phyloP scores from a whole-genome alignment of 148 eudicot genomes.

The Silene uniflora region DNA sequence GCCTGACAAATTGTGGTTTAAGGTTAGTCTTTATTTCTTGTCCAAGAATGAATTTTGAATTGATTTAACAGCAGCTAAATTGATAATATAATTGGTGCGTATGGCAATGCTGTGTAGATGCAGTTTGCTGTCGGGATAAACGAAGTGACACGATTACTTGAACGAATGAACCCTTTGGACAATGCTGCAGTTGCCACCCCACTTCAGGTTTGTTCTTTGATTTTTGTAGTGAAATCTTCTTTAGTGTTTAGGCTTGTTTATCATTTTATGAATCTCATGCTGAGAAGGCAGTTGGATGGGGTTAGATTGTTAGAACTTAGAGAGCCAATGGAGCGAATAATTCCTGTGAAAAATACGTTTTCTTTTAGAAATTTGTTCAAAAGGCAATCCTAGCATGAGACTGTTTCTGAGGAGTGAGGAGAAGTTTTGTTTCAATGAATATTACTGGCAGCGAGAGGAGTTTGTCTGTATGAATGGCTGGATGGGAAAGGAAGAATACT shows the following conservation, averaged over 20 bases:
- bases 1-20: conserved; percentile 67
- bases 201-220: conserved; percentile 18
- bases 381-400: neutral
- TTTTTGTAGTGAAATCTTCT: neutral
- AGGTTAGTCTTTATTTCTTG: conserved; percentile 30
- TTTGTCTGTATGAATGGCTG: neutral
- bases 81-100: conserved; percentile 9
- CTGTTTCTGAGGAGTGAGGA: neutral
- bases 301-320: too few species aligned
- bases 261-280: neutral
- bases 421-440: neutral
- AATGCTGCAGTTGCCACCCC: conserved; percentile 21
- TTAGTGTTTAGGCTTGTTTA: neutral
- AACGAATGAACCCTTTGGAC: conserved; percentile 45
- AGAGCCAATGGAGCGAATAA: neutral
- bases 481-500: neutral
- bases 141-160: conserved; percentile 84
- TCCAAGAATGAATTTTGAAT: neutral
- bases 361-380: neutral
- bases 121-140: conserved; percentile 80
- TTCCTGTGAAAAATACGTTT: neutral
- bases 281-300: neutral
- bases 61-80: neutral
- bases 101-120: conserved; percentile 33
- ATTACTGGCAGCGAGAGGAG: neutral